These are phyloP conservation scores for Myriangium duriaei DNA, from an alignment of 2,329 filamentous ascomycete genomes.

Conservation along the genomic window DNA sequence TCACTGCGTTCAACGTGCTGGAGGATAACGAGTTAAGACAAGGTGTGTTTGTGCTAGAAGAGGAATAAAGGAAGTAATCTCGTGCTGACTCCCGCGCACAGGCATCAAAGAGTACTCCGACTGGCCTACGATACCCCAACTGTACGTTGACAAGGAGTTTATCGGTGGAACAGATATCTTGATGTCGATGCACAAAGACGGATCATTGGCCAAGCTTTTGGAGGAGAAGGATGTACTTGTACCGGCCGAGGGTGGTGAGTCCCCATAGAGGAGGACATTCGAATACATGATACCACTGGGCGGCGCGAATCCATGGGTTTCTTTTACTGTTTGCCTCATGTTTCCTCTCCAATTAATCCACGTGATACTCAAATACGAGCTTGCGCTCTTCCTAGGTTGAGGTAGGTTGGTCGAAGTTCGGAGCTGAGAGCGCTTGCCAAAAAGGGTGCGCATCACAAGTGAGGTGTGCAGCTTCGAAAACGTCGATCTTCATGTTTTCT, in stretches of 20 bases:
- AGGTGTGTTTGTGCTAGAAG: slow-evolving; percentile 39
- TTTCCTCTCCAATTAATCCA: neutral
- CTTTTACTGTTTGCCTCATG: neutral
- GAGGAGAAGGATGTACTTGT: slow-evolving; percentile 85
- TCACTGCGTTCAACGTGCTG: slow-evolving; percentile 94
- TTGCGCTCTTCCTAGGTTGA: too few species aligned
- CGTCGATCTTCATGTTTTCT: too few species aligned
- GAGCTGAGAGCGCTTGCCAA: too few species aligned
- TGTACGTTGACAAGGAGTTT: slow-evolving; percentile 93
- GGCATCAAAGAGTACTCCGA: slow-evolving; percentile 99
- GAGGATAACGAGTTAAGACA: slow-evolving; percentile 78
- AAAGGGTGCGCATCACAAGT: too few species aligned
- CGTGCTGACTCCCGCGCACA: slow-evolving; percentile 23
- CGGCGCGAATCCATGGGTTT: neutral
- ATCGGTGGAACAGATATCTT: slow-evolving; percentile 96
- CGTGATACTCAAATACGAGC: neutral
- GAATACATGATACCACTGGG: neutral
- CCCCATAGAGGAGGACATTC: neutral
- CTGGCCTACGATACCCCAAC: slow-evolving; percentile 96
- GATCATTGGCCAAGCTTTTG: slow-evolving; percentile 79
- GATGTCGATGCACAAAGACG: slow-evolving; percentile 93
- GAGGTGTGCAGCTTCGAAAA: too few species aligned
- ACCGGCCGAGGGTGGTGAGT: slow-evolving; percentile 35
- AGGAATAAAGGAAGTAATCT: neutral
- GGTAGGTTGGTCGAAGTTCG: too few species aligned